Conservation (phyloP, 169 alveolate species). For the Cystoisospora suis region DNA sequence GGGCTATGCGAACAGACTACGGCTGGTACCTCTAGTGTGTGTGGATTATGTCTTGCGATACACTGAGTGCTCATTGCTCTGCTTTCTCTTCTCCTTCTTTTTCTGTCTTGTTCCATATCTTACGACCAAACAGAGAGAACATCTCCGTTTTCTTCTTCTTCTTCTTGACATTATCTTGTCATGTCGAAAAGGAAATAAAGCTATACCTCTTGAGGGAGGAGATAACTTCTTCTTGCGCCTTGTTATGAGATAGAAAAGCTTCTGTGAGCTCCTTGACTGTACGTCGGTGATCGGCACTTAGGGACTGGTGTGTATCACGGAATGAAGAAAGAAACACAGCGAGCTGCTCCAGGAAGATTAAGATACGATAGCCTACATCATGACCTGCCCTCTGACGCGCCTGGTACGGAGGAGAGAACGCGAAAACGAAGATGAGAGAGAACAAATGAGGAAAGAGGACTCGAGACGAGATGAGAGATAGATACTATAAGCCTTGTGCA, state of each 20-base stretch:
- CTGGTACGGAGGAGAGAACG: not conserved
- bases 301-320: not conserved
- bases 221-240: not conserved
- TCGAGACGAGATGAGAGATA: not conserved
- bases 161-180: too few species aligned
- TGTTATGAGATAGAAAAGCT: not conserved
- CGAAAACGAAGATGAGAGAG: not conserved
- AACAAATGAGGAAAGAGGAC: not conserved
- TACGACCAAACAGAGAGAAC: not conserved
- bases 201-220: not conserved
- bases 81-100: not conserved
- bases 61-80: too few species aligned
- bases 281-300: not conserved
- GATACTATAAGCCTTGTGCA: not conserved
- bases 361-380: not conserved
- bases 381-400: not conserved
- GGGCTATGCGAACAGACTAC: too few species aligned
- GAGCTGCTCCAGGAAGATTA: not conserved
- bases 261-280: not conserved
- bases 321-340: not conserved
- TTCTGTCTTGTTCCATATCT: not conserved
- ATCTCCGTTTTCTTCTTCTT: not conserved
- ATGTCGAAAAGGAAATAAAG: too few species aligned
- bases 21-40: too few species aligned
- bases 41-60: too few species aligned